Evolutionary conservation across 225 moss, liverwort and hornwort species (phyloP).

Genomic region (Polytrichum formosum): DNA sequence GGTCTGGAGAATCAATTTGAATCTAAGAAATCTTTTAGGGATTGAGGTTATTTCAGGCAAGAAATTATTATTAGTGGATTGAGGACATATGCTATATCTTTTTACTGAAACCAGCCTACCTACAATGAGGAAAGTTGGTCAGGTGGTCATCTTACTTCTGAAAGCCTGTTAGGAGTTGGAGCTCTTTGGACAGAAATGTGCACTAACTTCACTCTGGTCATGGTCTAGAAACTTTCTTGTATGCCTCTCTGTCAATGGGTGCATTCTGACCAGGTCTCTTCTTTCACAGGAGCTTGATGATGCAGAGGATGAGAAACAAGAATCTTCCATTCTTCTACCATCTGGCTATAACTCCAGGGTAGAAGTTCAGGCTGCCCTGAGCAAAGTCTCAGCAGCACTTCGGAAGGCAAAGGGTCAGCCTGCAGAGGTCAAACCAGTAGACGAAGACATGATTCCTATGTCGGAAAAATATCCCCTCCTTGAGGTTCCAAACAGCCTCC

Average conservation of each 20-base stretch:
- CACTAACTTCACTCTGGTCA: no score
- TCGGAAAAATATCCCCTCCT: conserved; percentile 86
- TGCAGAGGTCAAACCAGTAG: conserved; percentile 64
- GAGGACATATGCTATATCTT: conserved; percentile 3
- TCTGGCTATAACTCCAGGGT: conserved; percentile 74
- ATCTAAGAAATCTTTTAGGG: neutral
- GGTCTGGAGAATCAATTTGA: conserved; percentile 20
- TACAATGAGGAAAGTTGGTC: no score
- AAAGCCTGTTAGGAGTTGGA: no score
- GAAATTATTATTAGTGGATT: conserved; percentile 1
- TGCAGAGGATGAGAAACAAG: conserved; percentile 67
- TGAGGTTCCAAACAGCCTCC: conserved; percentile 85
- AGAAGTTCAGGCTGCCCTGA: conserved; percentile 73
- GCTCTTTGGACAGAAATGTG: no score
- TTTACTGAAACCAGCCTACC: neutral
- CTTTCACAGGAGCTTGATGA: conserved; percentile 66
- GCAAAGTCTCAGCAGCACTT: conserved; percentile 69
- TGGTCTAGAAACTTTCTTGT: no score
- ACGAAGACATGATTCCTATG: conserved; percentile 53
- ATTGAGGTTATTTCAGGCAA: neutral
- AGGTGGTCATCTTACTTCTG: no score
- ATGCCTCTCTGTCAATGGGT: neutral
- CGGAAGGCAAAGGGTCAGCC: conserved; percentile 84
- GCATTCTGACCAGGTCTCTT: conserved; percentile 1
- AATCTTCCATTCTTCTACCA: conserved; percentile 68